Base-by-base conservation (phyloP, 1,284 basidiomycete genomes). In the Trichosporon coremiiforme region DNA sequence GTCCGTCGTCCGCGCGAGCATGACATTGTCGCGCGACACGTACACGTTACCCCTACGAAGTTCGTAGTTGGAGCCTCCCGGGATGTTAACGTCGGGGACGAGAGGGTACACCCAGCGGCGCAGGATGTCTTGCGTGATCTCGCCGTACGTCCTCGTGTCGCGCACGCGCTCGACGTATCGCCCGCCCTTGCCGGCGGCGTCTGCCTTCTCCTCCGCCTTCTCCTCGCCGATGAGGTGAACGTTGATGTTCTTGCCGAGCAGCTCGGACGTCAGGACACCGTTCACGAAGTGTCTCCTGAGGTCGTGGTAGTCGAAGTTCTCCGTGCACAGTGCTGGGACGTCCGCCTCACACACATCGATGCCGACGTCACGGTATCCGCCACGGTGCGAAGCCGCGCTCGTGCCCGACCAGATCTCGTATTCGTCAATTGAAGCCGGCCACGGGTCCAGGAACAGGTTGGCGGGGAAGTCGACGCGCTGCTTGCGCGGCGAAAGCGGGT, bases 241-340 rank as follows among this genome's bases (percentile, higher is more conserved):
- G 79, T 93, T 89, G 71, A 99, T 96, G 75, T 91, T 95, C 85
- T 98, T 96, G 86, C 94, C 95, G 60, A 99, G 87, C 62, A 99
- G 83, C 82, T 99, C 97, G 13, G 93, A 96, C 0, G 94, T 97
- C 70, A 99, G 86, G 60, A 99, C 89, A n/a, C 96, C 96, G 77
- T 94, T 92, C 29, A 99, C 92, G 79, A 99, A 98, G 83, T 99
- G 94, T 74, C 89, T 86, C 68, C 95, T 89, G 72, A 98, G 87
- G 82, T 95, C 92, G 64, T 91, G 90, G 80, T 97, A 99, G 84
- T 99, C 97, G 81, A 99, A 99, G 84, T 99, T 99, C 83, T 99
- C 97, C 77, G 97, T 95, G 85, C 98, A 99, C 4, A 98, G 84
- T 0, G 95, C 96, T 0, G 95, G 95, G 22, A 98, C 84, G 71